phyloP scores from a whole-genome alignment of 495 filamentous ascomycete genomes.

The Filosporella fistucella region DNA sequence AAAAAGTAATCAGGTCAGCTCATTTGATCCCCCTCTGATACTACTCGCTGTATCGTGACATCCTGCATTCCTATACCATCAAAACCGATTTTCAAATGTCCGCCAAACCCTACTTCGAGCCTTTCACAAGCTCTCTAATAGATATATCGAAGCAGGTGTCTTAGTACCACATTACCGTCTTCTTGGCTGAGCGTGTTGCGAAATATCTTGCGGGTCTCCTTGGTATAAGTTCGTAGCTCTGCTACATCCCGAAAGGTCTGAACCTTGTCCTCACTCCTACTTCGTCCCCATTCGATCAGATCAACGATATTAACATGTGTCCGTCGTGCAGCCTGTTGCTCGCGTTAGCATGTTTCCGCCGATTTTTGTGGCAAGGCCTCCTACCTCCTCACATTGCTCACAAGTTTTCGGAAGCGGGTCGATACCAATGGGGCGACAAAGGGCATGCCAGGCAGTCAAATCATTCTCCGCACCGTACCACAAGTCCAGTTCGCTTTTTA shows the following conservation, averaged over 20 bases:
- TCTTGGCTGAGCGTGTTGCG: constrained; percentile 18
- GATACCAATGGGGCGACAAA: constrained; percentile 19
- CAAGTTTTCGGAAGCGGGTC: constrained; percentile 19
- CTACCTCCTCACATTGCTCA: constrained; percentile 17
- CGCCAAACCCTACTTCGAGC: no score
- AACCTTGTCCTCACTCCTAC: constrained; percentile 19
- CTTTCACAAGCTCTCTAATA: constrained; percentile 13
- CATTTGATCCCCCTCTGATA: no score
- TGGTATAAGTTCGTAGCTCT: constrained; percentile 20
- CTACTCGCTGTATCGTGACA: no score
- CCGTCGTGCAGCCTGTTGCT: constrained; percentile 18
- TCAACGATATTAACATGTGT: constrained; percentile 20
- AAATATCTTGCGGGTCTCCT: constrained; percentile 21
- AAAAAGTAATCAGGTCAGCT: no score
- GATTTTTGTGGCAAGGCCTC: constrained; percentile 13
- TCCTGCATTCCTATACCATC: no score
- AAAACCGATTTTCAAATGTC: no score
- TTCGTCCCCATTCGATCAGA: constrained; percentile 23
- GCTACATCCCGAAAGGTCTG: constrained; percentile 18
- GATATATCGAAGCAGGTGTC: constrained; percentile 17
- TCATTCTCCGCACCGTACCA: constrained; percentile 21
- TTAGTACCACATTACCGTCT: constrained; percentile 15
- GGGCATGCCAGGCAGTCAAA: constrained; percentile 20
- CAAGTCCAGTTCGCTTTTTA: constrained; percentile 20
- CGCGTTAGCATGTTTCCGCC: constrained; percentile 8